Percentiles rank a stretch among this genome's conserved stretches.
phyloP scores from a whole-genome alignment of 306 rosid species.

The Lathyrus oleraceus region DNA sequence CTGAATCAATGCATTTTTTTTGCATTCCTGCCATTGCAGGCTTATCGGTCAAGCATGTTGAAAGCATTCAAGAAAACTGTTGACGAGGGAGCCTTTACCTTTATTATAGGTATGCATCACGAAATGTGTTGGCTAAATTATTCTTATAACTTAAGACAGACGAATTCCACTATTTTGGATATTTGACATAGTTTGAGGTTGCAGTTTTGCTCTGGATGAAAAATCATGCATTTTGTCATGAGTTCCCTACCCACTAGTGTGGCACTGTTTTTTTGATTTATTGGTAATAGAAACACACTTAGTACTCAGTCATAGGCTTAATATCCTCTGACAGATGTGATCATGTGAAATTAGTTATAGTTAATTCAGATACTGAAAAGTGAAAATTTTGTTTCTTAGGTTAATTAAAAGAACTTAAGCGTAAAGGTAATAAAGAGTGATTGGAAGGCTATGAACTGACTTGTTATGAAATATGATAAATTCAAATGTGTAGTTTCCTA shows the following conservation, averaged over 20 bases:
- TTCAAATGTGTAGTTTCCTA: conserved; percentile 64
- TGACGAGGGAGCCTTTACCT: conserved; percentile 87
- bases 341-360: conserved; percentile 34
- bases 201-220: conserved; percentile 42
- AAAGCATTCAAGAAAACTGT: conserved; percentile 94
- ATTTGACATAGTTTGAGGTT: conserved; percentile 34
- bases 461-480: conserved; percentile 46
- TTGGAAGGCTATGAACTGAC: conserved; percentile 47
- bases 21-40: conserved; percentile 46
- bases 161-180: conserved; percentile 19
- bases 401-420: conserved; percentile 33
- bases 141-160: conserved; percentile 14
- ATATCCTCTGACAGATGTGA: conserved; percentile 30
- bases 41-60: conserved; percentile 93
- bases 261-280: conserved; percentile 34
- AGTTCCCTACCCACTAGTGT: conserved; percentile 41
- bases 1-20: conserved; percentile 21
- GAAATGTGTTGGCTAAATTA: conserved; percentile 21
- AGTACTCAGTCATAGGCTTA: conserved; percentile 26
- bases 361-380: conserved; percentile 28
- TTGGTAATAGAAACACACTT: conserved; percentile 28
- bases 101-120: conserved; percentile 82
- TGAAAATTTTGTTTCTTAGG: conserved; percentile 22
- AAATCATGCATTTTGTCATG: conserved; percentile 41
- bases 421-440: conserved; percentile 40